A percentile compares a stretch with the other conserved stretches of the same genome.
phyloP scores from a whole-genome alignment of 495 filamentous ascomycete genomes.

The Trichoderma reesei region DNA sequence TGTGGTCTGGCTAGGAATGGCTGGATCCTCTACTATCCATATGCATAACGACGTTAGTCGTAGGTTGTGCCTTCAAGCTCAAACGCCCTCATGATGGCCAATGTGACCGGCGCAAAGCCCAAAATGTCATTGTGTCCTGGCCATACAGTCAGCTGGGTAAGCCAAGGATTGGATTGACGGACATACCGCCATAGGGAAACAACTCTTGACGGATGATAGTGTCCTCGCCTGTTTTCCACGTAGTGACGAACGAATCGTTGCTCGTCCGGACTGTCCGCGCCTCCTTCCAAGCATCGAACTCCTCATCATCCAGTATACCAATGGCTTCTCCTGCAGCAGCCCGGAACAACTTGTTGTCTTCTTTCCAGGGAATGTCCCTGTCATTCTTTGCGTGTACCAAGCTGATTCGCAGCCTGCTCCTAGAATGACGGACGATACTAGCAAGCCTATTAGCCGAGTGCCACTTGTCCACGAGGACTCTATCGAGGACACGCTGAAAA shows the following conservation, averaged over 20 bases:
- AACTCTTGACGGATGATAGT: slow-evolving; percentile 43
- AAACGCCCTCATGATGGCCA: slow-evolving; percentile 59
- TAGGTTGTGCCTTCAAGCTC: slow-evolving; percentile 18
- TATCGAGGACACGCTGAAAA: slow-evolving; percentile 28
- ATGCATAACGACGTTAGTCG: not conserved
- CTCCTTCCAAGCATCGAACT: slow-evolving; percentile 31
- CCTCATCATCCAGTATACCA: slow-evolving; percentile 24
- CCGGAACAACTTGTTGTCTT: slow-evolving; percentile 46
- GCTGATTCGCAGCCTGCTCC: slow-evolving; percentile 50
- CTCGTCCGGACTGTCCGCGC: slow-evolving; percentile 27
- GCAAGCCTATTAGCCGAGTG: slow-evolving; percentile 34
- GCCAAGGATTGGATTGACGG: no score
- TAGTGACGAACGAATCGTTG: slow-evolving; percentile 31
- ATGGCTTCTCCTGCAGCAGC: slow-evolving; percentile 45
- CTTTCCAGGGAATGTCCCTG: slow-evolving; percentile 60
- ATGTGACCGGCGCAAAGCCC: slow-evolving; percentile 42
- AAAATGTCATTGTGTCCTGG: slow-evolving; percentile 51
- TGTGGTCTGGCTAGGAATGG: not conserved
- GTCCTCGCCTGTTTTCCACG: slow-evolving; percentile 27
- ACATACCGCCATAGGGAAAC: slow-evolving; percentile 47
- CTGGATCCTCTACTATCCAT: not conserved
- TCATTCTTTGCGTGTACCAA: slow-evolving; percentile 70
- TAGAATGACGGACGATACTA: slow-evolving; percentile 35
- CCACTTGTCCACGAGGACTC: slow-evolving; percentile 45
- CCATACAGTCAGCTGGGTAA: not conserved